Conservation (phyloP, 345 rosid species). For the Brassica incana region DNA sequence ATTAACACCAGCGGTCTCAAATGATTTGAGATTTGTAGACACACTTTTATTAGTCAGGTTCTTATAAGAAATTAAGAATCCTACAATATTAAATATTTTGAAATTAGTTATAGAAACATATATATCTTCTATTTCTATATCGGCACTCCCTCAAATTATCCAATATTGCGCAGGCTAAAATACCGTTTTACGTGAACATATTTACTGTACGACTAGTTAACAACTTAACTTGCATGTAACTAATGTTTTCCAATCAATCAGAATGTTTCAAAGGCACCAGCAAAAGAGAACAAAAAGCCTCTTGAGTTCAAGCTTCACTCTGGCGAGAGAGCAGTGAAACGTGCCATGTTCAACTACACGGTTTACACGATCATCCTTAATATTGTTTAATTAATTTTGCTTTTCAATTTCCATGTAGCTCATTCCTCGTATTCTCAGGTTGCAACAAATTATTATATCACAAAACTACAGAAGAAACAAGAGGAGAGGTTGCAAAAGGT, state of each 20-base stretch:
- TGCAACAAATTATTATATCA: constrained; percentile 65
- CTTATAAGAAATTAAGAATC: background rate
- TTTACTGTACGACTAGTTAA: background rate
- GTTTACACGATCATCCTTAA: constrained; percentile 34
- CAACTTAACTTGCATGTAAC: background rate
- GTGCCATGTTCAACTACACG: constrained; percentile 83
- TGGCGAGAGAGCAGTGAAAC: constrained; percentile 72
- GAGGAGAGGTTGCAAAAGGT: constrained; percentile 72
- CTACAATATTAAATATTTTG: background rate
- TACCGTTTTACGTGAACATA: background rate
- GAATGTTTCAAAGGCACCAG: constrained; percentile 38
- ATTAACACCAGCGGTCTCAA: background rate
- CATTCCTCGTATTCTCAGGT: constrained; percentile 46
- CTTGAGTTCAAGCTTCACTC: constrained; percentile 74
- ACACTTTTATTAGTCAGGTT: background rate
- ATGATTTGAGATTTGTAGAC: background rate
- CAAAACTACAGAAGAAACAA: constrained; percentile 56
- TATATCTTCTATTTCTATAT: background rate
- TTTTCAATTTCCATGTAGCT: background rate
- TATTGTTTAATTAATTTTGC: background rate
- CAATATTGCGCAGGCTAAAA: background rate
- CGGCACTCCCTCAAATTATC: background rate
- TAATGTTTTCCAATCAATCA: background rate
- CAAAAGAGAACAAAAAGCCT: constrained; percentile 70
- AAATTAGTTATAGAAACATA: background rate